Percentiles rank a stretch among this genome's conserved stretches.
Evolutionary conservation across 2,329 filamentous ascomycete species (phyloP).

Genomic region (Diaporthe helianthi): DNA sequence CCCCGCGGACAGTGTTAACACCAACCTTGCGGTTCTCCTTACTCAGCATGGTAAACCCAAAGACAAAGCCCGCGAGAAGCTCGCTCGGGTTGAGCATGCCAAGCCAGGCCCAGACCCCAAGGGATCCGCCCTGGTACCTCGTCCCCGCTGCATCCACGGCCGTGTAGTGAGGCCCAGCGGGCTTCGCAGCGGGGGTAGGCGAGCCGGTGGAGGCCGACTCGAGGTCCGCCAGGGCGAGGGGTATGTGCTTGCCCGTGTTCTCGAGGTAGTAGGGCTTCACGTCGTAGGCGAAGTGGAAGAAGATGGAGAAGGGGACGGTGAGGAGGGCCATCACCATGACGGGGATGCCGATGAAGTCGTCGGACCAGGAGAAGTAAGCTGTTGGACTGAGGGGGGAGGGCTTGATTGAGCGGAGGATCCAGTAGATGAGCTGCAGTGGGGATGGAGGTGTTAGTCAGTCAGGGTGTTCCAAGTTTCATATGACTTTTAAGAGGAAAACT

Average conservation of each 20-base stretch:
- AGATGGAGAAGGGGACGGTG: conserved; percentile 40
- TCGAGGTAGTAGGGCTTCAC: conserved; percentile 39
- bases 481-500: too few relatives aligned
- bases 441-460: not conserved
- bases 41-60: conserved; percentile 33
- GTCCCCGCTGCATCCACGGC: conserved; percentile 30
- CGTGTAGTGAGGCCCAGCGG: conserved; percentile 11
- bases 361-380: conserved; percentile 38
- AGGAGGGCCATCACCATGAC: conserved; percentile 40
- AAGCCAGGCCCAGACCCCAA: conserved; percentile 37
- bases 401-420: conserved; percentile 38
- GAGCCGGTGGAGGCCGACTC: not conserved
- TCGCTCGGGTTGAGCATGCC: conserved; percentile 37
- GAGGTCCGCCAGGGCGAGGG: conserved; percentile 21
- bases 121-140: conserved; percentile 39
- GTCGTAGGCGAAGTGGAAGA: conserved; percentile 40
- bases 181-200: not conserved
- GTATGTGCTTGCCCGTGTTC: conserved; percentile 24
- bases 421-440: conserved; percentile 38
- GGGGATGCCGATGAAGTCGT: conserved; percentile 41
- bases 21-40: conserved; percentile 31
- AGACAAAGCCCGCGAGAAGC: conserved; percentile 32
- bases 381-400: conserved; percentile 37
- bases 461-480: not conserved
- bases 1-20: conserved; percentile 20